Conservation (phyloP, 23 red algal genomes). For the Gracilaria domingensis region DNA sequence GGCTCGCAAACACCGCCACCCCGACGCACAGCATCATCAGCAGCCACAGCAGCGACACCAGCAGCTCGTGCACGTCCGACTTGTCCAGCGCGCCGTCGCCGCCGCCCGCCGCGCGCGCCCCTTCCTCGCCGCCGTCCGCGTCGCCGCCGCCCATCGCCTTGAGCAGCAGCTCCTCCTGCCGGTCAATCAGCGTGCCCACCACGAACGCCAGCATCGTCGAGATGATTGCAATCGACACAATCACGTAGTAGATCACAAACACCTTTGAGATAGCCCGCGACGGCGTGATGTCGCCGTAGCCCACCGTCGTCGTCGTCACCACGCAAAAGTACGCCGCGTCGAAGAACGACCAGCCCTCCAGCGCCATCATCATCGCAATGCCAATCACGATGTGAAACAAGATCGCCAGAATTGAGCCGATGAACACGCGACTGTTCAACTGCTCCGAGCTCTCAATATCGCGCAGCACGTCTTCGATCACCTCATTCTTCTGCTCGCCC, state of each 20-base stretch:
- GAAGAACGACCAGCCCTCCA: conserved; percentile 69
- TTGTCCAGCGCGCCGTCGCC: conserved; percentile 9
- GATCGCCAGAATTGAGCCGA: conserved; percentile 19
- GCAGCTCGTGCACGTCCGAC: conserved; percentile 27
- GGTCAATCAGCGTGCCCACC: conserved; percentile 66
- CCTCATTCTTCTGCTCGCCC: neutral
- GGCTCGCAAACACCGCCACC: conserved; percentile 24
- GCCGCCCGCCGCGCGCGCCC: neutral
- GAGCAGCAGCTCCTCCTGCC: conserved; percentile 77
- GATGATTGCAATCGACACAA: conserved; percentile 71
- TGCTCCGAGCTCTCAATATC: conserved; percentile 11
- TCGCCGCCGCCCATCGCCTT: conserved; percentile 30
- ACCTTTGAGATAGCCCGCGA: conserved; percentile 44
- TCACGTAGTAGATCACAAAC: conserved; percentile 73
- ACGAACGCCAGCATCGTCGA: conserved; percentile 50
- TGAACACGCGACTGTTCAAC: neutral
- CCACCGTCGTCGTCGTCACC: conserved; percentile 80
- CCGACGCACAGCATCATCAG: conserved; percentile 47
- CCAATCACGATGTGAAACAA: conserved; percentile 39
- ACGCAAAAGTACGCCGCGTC: conserved; percentile 72
- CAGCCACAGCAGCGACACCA: conserved; percentile 5
- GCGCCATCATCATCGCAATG: conserved; percentile 1
- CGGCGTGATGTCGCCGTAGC: conserved; percentile 87
- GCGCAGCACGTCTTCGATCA: conserved; percentile 12
- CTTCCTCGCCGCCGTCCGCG: conserved; percentile 45